Base-by-base conservation (phyloP, 495 filamentous ascomycete species). In the Filosporella fistucella region DNA sequence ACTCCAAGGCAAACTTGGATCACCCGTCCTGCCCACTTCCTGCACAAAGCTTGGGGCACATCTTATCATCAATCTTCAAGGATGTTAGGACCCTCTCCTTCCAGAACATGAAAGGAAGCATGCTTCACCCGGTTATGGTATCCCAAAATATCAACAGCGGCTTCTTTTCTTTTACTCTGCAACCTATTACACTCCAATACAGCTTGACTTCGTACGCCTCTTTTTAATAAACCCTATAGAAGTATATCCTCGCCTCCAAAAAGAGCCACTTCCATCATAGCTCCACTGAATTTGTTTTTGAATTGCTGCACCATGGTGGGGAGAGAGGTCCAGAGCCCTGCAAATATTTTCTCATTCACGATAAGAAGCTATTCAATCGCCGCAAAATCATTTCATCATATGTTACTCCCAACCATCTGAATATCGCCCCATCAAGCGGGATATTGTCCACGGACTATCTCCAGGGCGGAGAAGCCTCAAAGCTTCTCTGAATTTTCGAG, bases 41-140 rank as follows among this genome's bases (percentile, higher is more conserved):
- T n/a, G n/a, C n/a, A n/a, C n/a, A 47, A 37, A 26, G 46, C 46
- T 49, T 41, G 17, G 46, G 37, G 46, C 46, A 49, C 46, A 42
- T 33, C 46, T 42, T 28, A 49, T 49, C 45, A n/a, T 11, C 25
- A 8, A 35, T 35, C 13, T 14, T 35, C 32, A 35, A 5, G 4
- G 32, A 6, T 17, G 41, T 18, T 8, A 26, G 26, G 25, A 43
- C 9, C 11, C 10, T n/a, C 24, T 29, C 16, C 41, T 43, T 43
- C 41, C 41, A 43, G 41, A 43, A 43, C 4, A 18, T 24, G 20
- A 17, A 18, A 16, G 34, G 45, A 40, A 39, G 24, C 30, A 4
- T 30, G 29, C 36, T 23, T 16, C 42, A 12, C 8, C 37, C 16
- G 37, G 9, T 8, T 13, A 35, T 17, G n/a, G n/a, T 35, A 4